phyloP scores from a whole-genome alignment of 495 filamentous ascomycete genomes.

The Aspergillus bridgeri region DNA sequence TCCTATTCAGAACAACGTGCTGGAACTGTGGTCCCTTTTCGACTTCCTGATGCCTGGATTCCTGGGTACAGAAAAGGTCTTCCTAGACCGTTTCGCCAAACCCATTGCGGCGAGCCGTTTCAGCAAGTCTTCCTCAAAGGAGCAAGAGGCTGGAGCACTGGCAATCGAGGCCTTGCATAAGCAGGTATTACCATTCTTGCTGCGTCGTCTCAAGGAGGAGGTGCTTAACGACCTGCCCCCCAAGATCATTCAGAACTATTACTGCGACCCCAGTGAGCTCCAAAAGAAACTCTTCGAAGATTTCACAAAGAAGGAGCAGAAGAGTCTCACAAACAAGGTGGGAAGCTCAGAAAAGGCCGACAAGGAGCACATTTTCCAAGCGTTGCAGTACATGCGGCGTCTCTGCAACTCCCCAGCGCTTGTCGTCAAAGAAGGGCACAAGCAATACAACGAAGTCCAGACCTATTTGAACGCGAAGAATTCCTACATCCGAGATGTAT shows the following conservation, averaged over 20 bases:
- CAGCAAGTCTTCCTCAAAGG: slow-evolving; percentile 94
- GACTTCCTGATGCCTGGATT: slow-evolving; percentile 99
- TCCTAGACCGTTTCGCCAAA: slow-evolving; percentile 94
- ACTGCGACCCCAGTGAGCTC: slow-evolving; percentile 95
- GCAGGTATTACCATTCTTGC: slow-evolving; percentile 93
- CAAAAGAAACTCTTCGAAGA: slow-evolving; percentile 95
- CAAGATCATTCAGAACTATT: slow-evolving; percentile 99
- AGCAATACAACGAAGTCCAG: slow-evolving; percentile 83
- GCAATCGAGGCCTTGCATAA: slow-evolving; percentile 97
- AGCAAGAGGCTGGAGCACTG: slow-evolving; percentile 93
- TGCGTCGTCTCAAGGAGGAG: slow-evolving; percentile 96
- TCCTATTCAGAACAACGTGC: slow-evolving; percentile 96
- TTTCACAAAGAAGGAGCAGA: slow-evolving; percentile 89
- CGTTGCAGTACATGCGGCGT: slow-evolving; percentile 98
- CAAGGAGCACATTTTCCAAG: slow-evolving; percentile 99
- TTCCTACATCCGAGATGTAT: slow-evolving; percentile 74
- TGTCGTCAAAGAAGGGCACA: slow-evolving; percentile 90
- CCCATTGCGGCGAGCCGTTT: slow-evolving; percentile 93
- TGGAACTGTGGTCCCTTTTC: slow-evolving; percentile 98
- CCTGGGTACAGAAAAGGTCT: slow-evolving; percentile 96
- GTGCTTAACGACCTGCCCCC: slow-evolving; percentile 94
- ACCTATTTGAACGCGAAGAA: slow-evolving; percentile 62
- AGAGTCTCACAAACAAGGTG: slow-evolving; percentile 73
- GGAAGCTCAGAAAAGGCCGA: slow-evolving; percentile 77
- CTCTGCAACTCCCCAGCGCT: slow-evolving; percentile 95